Evolutionary conservation across 768 basidiomycete genomes (phyloP).

Genomic region (Albatrellus ellisii): DNA sequence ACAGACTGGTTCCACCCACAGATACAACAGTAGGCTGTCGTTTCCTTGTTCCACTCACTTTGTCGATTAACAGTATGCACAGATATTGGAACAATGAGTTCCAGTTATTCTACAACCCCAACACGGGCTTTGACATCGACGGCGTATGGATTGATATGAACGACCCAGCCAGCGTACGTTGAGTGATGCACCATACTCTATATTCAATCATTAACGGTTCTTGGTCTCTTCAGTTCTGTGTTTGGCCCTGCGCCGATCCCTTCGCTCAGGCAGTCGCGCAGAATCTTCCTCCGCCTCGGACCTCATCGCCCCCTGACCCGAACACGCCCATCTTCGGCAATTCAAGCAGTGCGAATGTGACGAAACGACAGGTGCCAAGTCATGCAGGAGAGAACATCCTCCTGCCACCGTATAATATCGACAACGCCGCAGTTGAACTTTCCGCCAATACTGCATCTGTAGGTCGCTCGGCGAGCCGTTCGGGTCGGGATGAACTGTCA

Average conservation of each 20-base stretch:
- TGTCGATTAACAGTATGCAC: background rate
- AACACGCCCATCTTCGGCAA: conserved; percentile 38
- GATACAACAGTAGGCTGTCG: conserved; percentile 30
- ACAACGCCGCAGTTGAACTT: conserved; percentile 36
- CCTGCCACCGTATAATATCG: conserved; percentile 44
- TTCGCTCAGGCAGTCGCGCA: conserved; percentile 41
- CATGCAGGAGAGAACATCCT: conserved; percentile 25
- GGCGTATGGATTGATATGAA: conserved; percentile 74
- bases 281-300: conserved; percentile 39
- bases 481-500: background rate
- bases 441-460: conserved; percentile 45
- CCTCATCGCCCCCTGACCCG: conserved; percentile 35
- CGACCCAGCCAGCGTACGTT: conserved; percentile 49
- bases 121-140: conserved; percentile 48
- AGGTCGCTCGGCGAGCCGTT: conserved; percentile 15
- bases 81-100: conserved; percentile 59
- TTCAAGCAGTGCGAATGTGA: conserved; percentile 10
- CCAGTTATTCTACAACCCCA: conserved; percentile 36
- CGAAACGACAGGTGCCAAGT: conserved; percentile 14
- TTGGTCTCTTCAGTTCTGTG: conserved; percentile 38
- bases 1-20: conserved; percentile 50
- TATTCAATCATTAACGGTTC: background rate
- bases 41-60: background rate
- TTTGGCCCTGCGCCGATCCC: conserved; percentile 45
- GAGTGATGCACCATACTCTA: background rate